Conservation (phyloP, 495 filamentous ascomycete genomes). For the Neurospora africana region DNA sequence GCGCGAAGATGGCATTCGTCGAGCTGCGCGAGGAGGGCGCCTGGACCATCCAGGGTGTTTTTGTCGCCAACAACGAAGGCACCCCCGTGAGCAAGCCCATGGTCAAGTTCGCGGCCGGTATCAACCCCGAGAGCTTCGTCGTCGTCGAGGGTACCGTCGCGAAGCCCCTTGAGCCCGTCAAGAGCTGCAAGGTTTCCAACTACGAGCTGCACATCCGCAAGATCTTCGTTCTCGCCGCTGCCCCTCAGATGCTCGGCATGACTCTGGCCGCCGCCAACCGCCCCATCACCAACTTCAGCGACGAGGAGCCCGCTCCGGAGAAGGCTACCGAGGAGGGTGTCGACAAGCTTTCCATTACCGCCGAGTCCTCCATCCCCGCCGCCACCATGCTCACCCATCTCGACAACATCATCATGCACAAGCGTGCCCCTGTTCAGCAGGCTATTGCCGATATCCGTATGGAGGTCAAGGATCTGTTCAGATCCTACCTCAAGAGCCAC, state of each 20-base stretch:
- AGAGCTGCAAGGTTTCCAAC: conserved; percentile 61
- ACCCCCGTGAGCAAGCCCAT: conserved; percentile 62
- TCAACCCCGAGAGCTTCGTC: conserved; percentile 78
- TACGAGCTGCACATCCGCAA: conserved; percentile 82
- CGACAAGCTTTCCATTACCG: conserved; percentile 38
- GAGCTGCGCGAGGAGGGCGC: conserved; percentile 74
- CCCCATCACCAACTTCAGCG: conserved; percentile 52
- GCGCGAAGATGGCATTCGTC: conserved; percentile 85
- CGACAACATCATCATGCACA: conserved; percentile 83
- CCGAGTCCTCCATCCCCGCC: conserved; percentile 44
- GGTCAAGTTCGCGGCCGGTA: conserved; percentile 73
- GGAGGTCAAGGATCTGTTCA: conserved; percentile 71
- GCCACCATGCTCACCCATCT: conserved; percentile 68
- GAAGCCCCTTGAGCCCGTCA: conserved; percentile 72
- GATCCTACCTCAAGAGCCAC: conserved; percentile 61
- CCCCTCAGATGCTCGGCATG: conserved; percentile 57
- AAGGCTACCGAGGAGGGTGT: conserved; percentile 40
- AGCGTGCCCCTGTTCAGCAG: conserved; percentile 77
- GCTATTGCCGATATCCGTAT: conserved; percentile 73
- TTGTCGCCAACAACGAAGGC: conserved; percentile 46
- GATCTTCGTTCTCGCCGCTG: conserved; percentile 53
- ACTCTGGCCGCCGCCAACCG: conserved; percentile 58
- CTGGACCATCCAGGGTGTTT: conserved; percentile 46
- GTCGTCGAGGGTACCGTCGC: conserved; percentile 70
- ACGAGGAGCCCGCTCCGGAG: conserved; percentile 43